Conservation (phyloP, 129 eudicot species). For the Kitagawia praeruptora region DNA sequence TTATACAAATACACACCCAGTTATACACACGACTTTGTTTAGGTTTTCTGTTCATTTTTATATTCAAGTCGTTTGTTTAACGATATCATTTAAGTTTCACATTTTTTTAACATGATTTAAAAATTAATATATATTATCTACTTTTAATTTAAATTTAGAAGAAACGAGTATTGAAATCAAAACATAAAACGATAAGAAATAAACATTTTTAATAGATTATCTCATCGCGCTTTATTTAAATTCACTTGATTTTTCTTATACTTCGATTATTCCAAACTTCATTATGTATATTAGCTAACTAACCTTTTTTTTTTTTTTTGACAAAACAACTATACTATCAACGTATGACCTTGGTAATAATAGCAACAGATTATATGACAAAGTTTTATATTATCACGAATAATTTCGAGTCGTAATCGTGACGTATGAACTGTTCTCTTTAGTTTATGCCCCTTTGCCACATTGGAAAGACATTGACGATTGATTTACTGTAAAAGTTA, state of each 20-base stretch:
- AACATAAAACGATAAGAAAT: too few relatives aligned
- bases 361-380: not conserved
- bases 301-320: too few relatives aligned
- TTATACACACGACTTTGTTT: not conserved
- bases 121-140: too few relatives aligned
- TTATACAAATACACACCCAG: not conserved
- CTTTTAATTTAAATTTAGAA: too few relatives aligned
- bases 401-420: not conserved
- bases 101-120: too few relatives aligned
- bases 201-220: too few relatives aligned
- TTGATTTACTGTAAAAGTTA: not conserved
- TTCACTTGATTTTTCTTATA: too few relatives aligned
- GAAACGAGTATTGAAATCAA: too few relatives aligned
- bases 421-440: not conserved
- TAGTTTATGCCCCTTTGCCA: not conserved
- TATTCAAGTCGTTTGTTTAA: not conserved
- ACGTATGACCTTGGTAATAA: too few relatives aligned
- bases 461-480: not conserved
- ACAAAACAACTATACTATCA: not conserved
- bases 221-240: too few relatives aligned
- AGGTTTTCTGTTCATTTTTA: not conserved
- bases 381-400: not conserved
- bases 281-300: too few relatives aligned
- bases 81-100: not conserved
- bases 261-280: not conserved